Conservation (phyloP, 1,284 basidiomycete species). For the Fomitopsis pinicola region DNA sequence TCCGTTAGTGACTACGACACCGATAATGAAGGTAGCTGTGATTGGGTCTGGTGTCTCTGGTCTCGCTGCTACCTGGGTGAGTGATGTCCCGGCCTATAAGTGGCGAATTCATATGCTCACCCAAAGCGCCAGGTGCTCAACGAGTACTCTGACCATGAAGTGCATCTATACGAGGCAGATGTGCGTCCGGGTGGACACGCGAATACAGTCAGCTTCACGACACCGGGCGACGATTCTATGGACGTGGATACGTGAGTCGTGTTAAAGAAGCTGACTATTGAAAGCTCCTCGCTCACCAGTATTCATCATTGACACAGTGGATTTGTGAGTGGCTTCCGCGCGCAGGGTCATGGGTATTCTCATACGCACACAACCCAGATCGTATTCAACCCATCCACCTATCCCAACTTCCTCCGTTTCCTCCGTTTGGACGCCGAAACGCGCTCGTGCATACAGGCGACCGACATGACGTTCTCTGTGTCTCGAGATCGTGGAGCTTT, state of each 20-base stretch:
- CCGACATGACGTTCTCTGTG: slow-evolving; percentile 79
- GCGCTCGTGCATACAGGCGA: slow-evolving; percentile 41
- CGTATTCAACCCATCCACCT: slow-evolving; percentile 75
- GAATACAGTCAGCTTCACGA: slow-evolving; percentile 63
- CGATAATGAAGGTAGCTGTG: slow-evolving; percentile 67
- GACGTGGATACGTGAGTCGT: slow-evolving; percentile 66
- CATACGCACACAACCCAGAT: slow-evolving; percentile 38
- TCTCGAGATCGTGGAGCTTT: slow-evolving; percentile 64
- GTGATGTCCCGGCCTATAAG: not conserved
- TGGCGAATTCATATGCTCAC: not conserved
- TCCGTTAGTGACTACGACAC: not conserved
- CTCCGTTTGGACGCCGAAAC: slow-evolving; percentile 49
- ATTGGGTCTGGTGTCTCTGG: slow-evolving; percentile 80
- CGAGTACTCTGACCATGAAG: slow-evolving; percentile 75
- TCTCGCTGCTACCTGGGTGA: slow-evolving; percentile 73
- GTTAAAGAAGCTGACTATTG: not conserved
- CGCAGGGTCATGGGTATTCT: too few species aligned
- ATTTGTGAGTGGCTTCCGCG: slow-evolving; percentile 37
- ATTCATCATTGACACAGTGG: slow-evolving; percentile 31
- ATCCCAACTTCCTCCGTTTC: slow-evolving; percentile 80
- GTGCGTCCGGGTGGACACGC: slow-evolving; percentile 74
- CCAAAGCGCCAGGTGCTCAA: slow-evolving; percentile 53
- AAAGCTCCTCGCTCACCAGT: not conserved
- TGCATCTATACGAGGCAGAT: slow-evolving; percentile 76
- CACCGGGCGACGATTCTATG: slow-evolving; percentile 36